Percentiles rank a stretch among this genome's conserved stretches.
Evolutionary conservation across 306 rosid genomes (phyloP).

Genomic region (Oemleria cerasiformis): DNA sequence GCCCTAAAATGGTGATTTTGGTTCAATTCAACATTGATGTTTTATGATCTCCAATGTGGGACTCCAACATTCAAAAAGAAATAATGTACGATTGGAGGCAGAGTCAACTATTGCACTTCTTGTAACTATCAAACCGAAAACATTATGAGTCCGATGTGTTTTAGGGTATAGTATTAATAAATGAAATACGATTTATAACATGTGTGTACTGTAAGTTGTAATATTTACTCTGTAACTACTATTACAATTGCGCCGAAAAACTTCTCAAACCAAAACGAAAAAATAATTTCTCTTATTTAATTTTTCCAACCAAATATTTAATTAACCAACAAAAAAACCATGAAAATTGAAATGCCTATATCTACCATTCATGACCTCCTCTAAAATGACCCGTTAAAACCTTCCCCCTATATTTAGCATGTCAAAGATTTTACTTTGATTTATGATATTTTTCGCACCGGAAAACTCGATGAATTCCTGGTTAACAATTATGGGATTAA

Average conservation of each 20-base stretch:
- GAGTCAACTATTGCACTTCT: too few relatives aligned
- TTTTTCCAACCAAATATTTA: background rate
- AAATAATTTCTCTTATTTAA: background rate
- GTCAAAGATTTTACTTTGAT: background rate
- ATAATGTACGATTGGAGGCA: too few relatives aligned
- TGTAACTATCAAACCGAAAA: too few relatives aligned
- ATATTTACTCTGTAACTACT: too few relatives aligned
- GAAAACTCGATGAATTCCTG: constrained; percentile 49
- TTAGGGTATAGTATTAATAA: too few relatives aligned
- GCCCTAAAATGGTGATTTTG: background rate
- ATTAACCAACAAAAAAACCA: background rate
- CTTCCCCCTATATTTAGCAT: constrained; percentile 27
- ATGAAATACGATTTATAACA: too few relatives aligned
- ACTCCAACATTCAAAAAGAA: too few relatives aligned
- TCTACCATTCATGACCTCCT: constrained; percentile 10
- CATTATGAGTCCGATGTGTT: too few relatives aligned
- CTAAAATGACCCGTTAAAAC: constrained; percentile 20
- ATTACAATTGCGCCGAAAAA: too few relatives aligned
- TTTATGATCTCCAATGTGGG: background rate
- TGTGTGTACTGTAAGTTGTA: too few relatives aligned
- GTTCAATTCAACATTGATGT: background rate
- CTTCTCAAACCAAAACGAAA: too few relatives aligned
- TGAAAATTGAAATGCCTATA: constrained; percentile 1
- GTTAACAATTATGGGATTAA: constrained; percentile 34
- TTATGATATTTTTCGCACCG: constrained; percentile 33